Percentiles rank a stretch among this genome's conserved stretches.
Conservation (phyloP, 2,329 filamentous ascomycete species). For the Zymoseptoria brevis region DNA sequence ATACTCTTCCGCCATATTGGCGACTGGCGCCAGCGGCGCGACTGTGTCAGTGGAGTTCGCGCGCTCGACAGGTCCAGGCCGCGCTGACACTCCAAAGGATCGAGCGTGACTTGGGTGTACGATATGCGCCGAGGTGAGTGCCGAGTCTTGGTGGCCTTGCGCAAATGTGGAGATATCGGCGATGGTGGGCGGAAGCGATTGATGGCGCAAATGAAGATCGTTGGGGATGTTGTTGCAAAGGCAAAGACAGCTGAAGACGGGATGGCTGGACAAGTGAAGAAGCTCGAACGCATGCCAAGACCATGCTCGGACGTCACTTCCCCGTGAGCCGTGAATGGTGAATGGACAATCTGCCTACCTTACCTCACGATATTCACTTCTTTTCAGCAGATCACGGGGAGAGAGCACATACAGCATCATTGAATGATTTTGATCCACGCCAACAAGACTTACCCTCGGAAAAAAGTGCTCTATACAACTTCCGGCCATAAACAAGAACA, state of each 20-base stretch:
- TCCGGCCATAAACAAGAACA: background rate
- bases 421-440: background rate
- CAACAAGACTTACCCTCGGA: background rate
- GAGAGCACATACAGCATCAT: background rate
- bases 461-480: background rate
- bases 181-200: background rate
- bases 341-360: background rate
- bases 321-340: background rate
- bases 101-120: too few species aligned
- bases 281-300: background rate
- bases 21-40: constrained; percentile 9
- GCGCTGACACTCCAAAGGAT: background rate
- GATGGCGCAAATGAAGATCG: background rate
- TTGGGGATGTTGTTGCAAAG: background rate
- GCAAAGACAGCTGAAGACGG: background rate
- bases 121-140: background rate
- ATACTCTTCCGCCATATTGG: constrained; percentile 41
- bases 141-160: background rate
- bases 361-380: background rate
- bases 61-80: background rate
- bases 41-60: background rate
- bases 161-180: background rate
- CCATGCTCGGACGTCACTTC: background rate
- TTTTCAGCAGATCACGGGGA: background rate
- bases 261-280: background rate